Evolutionary conservation across 2,329 filamentous ascomycete species (phyloP).

Genomic region (Phyllachora maydis): DNA sequence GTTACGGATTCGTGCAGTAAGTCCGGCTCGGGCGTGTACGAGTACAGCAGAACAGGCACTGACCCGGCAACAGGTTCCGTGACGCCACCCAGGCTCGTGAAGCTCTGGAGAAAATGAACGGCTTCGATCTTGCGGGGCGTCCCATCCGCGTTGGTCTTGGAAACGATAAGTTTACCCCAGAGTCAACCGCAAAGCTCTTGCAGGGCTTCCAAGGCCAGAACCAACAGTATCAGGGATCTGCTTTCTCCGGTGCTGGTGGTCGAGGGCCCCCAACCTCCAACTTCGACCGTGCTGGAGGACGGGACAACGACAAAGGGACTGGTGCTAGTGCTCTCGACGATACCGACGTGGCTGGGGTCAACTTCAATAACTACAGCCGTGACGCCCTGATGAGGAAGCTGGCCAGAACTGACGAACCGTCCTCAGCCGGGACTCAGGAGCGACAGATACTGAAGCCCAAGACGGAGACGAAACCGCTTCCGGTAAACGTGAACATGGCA

Average conservation of each 20-base stretch:
- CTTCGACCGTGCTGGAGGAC: conserved; percentile 78
- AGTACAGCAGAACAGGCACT: conserved; percentile 8
- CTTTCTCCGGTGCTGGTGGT: conserved; percentile 77
- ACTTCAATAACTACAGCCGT: conserved; percentile 98
- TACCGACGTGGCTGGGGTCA: conserved; percentile 92
- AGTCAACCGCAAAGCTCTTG: conserved; percentile 81
- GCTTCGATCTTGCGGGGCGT: conserved; percentile 91
- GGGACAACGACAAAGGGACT: conserved; percentile 75
- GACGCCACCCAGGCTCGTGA: conserved; percentile 82
- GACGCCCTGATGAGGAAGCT: conserved; percentile 98
- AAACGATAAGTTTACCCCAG: conserved; percentile 99
- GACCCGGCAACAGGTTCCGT: conserved; percentile 45
- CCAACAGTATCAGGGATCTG: conserved; percentile 65
- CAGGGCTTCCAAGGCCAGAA: conserved; percentile 78
- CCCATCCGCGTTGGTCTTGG: conserved; percentile 96
- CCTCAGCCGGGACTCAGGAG: conserved; percentile 43
- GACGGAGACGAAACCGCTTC: conserved; percentile 57
- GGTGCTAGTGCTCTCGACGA: conserved; percentile 92
- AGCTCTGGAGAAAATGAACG: conserved; percentile 97
- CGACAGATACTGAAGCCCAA: conserved; percentile 58
- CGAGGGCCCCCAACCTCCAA: conserved; percentile 68
- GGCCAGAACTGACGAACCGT: conserved; percentile 71
- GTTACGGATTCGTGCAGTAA: conserved; percentile 97
- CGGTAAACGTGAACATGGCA: conserved; percentile 75
- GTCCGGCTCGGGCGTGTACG: conserved; percentile 15